A percentile compares a stretch with the other conserved stretches of the same genome.
These are phyloP conservation scores for Ceriops decandra DNA, from an alignment of 345 rosid genomes.

Conservation along the genomic window DNA sequence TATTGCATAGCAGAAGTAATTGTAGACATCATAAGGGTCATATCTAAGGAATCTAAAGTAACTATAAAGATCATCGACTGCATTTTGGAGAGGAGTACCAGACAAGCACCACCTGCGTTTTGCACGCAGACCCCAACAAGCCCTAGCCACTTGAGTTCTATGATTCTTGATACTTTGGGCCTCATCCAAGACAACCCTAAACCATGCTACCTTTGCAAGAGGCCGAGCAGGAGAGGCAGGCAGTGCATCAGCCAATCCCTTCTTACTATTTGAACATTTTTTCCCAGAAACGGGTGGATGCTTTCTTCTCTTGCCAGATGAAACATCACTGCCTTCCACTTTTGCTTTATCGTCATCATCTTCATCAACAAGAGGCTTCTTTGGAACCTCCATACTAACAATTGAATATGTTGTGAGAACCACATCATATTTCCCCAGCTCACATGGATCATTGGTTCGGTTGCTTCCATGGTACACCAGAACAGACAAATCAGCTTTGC, in stretches of 20 bases:
- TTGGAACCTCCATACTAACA: conserved; percentile 97
- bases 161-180: conserved; percentile 97
- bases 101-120: conserved; percentile 99
- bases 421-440: conserved; percentile 86
- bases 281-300: conserved; percentile 47
- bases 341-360: conserved; percentile 58
- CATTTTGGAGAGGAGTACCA: conserved; percentile 97
- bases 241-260: conserved; percentile 35
- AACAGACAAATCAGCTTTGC: conserved; percentile 62
- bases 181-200: conserved; percentile 92
- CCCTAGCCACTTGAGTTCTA: conserved; percentile 95
- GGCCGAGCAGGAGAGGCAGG: conserved; percentile 65
- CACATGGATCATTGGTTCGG: conserved; percentile 81
- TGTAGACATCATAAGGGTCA: conserved; percentile 70
- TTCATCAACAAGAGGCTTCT: conserved; percentile 61
- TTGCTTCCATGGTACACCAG: conserved; percentile 86
- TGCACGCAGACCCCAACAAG: conserved; percentile 99
- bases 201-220: conserved; percentile 91
- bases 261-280: conserved; percentile 52
- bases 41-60: conserved; percentile 94
- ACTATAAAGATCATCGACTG: conserved; percentile 95
- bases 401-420: conserved; percentile 92
- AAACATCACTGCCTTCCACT: conserved; percentile 37
- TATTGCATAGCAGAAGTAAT: conserved; percentile 51
- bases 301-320: conserved; percentile 58